These are phyloP conservation scores for Suillus spraguei DNA, from an alignment of 768 basidiomycete genomes.

Conservation along the genomic window DNA sequence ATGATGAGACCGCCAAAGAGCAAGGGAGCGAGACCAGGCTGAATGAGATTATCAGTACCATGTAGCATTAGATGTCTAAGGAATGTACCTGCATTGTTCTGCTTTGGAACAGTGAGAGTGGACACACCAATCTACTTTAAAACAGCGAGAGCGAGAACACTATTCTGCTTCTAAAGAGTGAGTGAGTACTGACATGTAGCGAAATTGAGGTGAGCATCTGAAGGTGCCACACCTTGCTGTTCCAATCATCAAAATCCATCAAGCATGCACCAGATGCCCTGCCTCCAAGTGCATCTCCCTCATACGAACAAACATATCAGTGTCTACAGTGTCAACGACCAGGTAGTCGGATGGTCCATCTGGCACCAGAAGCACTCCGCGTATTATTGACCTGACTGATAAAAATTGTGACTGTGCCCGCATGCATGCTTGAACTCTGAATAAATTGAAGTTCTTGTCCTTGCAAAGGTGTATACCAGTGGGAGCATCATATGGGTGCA, in stretches of 20 bases:
- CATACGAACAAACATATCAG: slow-evolving; percentile 29
- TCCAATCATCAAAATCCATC: not conserved
- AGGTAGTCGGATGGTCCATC: slow-evolving; percentile 25
- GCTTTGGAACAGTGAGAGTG: too few species aligned
- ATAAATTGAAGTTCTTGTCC: slow-evolving; percentile 28
- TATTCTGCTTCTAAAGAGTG: too few species aligned
- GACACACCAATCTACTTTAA: too few species aligned
- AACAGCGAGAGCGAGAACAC: too few species aligned
- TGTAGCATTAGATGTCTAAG: too few species aligned
- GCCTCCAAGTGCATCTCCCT: slow-evolving; percentile 1
- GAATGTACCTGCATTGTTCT: too few species aligned
- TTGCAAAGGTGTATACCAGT: slow-evolving; percentile 13
- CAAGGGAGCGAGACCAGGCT: too few species aligned
- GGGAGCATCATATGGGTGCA: slow-evolving; percentile 24
- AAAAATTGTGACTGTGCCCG: slow-evolving; percentile 23
- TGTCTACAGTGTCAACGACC: slow-evolving; percentile 32
- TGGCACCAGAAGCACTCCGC: too few species aligned
- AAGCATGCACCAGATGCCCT: not conserved
- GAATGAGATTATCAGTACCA: too few species aligned
- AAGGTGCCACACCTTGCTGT: too few species aligned
- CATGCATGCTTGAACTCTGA: slow-evolving; percentile 16
- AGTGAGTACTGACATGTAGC: not conserved
- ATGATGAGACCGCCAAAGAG: too few species aligned
- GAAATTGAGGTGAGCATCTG: not conserved
- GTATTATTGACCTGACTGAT: slow-evolving; percentile 30